phyloP scores from a whole-genome alignment of 805 yeast genomes.

The Danielozyma ontarioensis region DNA sequence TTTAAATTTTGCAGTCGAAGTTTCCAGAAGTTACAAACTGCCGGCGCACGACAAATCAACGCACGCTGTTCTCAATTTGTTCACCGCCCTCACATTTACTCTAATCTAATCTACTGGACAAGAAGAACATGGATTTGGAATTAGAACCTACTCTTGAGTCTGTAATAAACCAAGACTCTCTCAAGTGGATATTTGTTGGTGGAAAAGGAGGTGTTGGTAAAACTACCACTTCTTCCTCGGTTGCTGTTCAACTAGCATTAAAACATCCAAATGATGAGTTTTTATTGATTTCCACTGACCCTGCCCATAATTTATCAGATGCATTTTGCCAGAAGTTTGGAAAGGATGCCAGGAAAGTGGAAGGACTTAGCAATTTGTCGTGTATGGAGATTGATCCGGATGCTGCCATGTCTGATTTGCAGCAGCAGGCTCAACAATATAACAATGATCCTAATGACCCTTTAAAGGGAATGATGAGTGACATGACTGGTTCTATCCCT shows the following conservation, averaged over 20 bases:
- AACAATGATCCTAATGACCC: conserved; percentile 57
- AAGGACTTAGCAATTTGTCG: conserved; percentile 80
- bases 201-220: conserved; percentile 99
- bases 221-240: conserved; percentile 93
- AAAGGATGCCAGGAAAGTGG: conserved; percentile 91
- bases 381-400: conserved; percentile 99
- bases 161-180: conserved; percentile 54
- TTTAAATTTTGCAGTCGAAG: too few species aligned
- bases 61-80: too few species aligned
- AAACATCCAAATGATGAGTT: conserved; percentile 76
- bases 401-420: conserved; percentile 85
- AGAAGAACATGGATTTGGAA: conserved; percentile 59
- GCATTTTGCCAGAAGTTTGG: conserved; percentile 98
- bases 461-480: conserved; percentile 73
- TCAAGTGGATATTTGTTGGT: conserved; percentile 97
- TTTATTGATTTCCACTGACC: conserved; percentile 91
- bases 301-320: conserved; percentile 96
- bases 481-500: conserved; percentile 91
- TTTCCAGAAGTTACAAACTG: too few species aligned
- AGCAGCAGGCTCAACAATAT: conserved; percentile 52
- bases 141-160: conserved; percentile 71
- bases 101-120: too few species aligned
- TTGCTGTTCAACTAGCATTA: conserved; percentile 89
- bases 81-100: too few species aligned
- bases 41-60: too few species aligned